Evolutionary conservation across 176 grass and related monocot genomes (phyloP).

Genomic region (Avena insularis): DNA sequence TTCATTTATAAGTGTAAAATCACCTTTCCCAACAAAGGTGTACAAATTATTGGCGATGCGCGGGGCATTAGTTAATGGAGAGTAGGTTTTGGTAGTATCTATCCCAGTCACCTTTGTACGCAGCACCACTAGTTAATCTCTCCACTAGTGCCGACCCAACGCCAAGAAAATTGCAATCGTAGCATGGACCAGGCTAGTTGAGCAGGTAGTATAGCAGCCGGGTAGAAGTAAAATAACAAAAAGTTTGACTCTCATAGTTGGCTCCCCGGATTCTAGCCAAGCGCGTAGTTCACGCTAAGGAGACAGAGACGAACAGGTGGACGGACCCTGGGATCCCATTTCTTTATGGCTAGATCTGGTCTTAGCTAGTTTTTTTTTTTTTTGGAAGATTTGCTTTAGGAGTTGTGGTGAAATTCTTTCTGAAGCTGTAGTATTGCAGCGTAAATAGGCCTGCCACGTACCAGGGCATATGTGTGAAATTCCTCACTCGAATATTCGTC

Average conservation of each 20-base stretch:
- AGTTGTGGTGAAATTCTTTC: no score
- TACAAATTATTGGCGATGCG: constrained; percentile 45
- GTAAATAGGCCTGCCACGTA: no score
- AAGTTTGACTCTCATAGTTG: background rate
- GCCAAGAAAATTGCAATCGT: constrained; percentile 19
- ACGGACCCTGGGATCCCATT: background rate
- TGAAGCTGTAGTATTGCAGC: no score
- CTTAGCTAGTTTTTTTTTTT: background rate
- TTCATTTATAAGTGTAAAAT: background rate
- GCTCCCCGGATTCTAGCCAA: constrained; percentile 53
- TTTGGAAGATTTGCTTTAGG: background rate
- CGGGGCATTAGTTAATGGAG: constrained; percentile 37
- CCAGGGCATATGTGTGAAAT: no score
- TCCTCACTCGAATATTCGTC: no score
- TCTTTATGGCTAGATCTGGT: constrained; percentile 18
- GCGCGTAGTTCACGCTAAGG: constrained; percentile 34
- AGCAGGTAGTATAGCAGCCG: constrained; percentile 24
- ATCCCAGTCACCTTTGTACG: constrained; percentile 36
- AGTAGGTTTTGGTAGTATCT: background rate
- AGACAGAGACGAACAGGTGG: constrained; percentile 23
- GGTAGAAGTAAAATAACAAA: constrained; percentile 20
- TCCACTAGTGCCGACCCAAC: background rate
- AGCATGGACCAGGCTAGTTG: background rate
- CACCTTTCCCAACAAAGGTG: constrained; percentile 1
- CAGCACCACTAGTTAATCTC: background rate